Evolutionary conservation across 2,329 filamentous ascomycete species (phyloP).

Genomic region (Dothistroma pini): DNA sequence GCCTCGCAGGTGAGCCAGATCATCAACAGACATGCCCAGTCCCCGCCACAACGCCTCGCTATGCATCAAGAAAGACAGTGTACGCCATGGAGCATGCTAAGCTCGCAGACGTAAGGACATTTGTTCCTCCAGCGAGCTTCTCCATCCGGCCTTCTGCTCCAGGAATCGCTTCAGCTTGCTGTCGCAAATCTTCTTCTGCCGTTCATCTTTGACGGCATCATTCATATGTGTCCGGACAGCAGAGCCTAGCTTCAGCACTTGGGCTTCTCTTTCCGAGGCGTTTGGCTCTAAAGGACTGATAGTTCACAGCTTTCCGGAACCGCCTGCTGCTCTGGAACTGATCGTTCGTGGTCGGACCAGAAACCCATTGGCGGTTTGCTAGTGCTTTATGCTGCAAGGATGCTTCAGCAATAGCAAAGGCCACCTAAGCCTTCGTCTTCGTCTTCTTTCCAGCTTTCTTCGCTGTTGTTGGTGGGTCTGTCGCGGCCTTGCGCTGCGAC

Average conservation of each 20-base stretch:
- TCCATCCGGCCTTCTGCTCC: not conserved
- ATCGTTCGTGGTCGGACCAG: not conserved
- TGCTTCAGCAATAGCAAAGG: constrained; percentile 1
- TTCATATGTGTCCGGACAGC: not conserved
- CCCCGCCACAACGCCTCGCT: constrained; percentile 9
- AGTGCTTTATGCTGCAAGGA: not conserved
- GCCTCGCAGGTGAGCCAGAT: not conserved
- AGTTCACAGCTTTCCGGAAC: not conserved
- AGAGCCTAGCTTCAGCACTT: too few relatives aligned
- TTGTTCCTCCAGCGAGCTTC: not conserved
- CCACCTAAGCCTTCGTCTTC: constrained; percentile 7
- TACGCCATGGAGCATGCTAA: not conserved
- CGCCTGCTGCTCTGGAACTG: not conserved
- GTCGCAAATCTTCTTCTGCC: constrained; percentile 10
- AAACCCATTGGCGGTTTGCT: not conserved
- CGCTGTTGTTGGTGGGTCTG: not conserved
- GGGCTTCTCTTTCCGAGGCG: not conserved
- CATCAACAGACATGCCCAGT: not conserved
- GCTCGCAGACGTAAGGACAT: not conserved
- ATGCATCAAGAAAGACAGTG: constrained; percentile 2
- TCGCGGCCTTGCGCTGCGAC: not conserved
- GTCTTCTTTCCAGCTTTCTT: constrained; percentile 4
- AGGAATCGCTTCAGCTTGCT: constrained; percentile 11
- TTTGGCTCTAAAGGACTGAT: not conserved
- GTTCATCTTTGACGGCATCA: not conserved